Base-by-base conservation (phyloP, 2,329 filamentous ascomycete species). In the Talaromyces funiculosus region DNA sequence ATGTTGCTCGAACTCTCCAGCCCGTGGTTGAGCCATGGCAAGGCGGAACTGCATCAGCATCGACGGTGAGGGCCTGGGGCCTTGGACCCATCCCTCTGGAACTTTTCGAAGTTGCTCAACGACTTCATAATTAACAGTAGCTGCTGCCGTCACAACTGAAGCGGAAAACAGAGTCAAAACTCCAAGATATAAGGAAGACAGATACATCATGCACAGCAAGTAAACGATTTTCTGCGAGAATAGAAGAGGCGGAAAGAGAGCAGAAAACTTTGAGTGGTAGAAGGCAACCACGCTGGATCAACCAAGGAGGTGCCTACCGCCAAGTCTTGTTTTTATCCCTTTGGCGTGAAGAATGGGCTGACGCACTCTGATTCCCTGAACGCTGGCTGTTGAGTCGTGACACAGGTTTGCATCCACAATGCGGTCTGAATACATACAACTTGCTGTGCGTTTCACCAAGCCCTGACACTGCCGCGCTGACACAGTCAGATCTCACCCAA, bases 1-100 rank as follows among this genome's bases (percentile, higher is more conserved):
- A 6, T 75, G 79, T 67, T 84, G 78, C 69, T 88, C 84, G 58
- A 89, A 81, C 5, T 79, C 71, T 2, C 70, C 74, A 38, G 77
- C 69, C 47, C 79, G 79, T 22, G 80, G 78, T 71, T 84, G 77
- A 47, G 72, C 72, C 18, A 84, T 73, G 6, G 80, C 78, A 49
- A 84, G 72, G 24, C 75, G 79, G 55, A 85, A 78, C 3, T 74
- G 77, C 57, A 85, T 71, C 14, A 69, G 61, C 31, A 78, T 77
- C 0, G 74, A 70, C 1, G 73, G 70, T 4, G 65, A 45, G 7
- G 75, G 67, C 16, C 53, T 64, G 4, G 55, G 63, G 5, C 66
- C 66, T 64, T 64, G 67, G 24, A 62, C 56, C 76, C 76, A 77
- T n/a, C 70, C 72, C 38, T 66, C 57, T 1, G 75, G 76, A 10